Conservation (phyloP, 2,329 filamentous ascomycete genomes). For the Xylariaceae sp. region DNA sequence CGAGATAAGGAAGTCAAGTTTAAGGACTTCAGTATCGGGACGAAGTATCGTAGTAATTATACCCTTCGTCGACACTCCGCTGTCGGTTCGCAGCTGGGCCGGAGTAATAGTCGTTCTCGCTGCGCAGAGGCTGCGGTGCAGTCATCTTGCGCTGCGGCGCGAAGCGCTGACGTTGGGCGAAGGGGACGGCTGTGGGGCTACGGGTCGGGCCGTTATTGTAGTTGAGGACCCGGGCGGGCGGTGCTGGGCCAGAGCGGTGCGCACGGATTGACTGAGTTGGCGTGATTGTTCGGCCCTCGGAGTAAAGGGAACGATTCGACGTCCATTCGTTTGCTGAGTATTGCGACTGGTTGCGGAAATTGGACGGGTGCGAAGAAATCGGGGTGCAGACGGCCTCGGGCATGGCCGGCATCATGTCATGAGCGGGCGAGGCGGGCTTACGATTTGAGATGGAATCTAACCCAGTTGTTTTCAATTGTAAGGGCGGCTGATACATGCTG, state of each 20-base stretch:
- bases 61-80: conserved; percentile 27
- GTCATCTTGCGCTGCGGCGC: conserved; percentile 44
- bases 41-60: conserved; percentile 25
- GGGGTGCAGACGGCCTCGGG: conserved; percentile 33
- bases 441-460: conserved; percentile 33
- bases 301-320: conserved; percentile 16
- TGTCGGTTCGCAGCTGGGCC: conserved; percentile 25
- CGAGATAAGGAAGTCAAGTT: background rate
- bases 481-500: conserved; percentile 29
- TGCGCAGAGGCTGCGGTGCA: conserved; percentile 35
- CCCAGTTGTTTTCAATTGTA: conserved; percentile 34
- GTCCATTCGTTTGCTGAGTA: conserved; percentile 8
- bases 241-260: conserved; percentile 31
- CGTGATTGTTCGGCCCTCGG: conserved; percentile 32
- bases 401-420: conserved; percentile 30
- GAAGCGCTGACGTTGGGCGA: conserved; percentile 32
- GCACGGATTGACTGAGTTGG: conserved; percentile 30
- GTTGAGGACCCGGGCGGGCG: conserved; percentile 26
- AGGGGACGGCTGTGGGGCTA: conserved; percentile 38
- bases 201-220: conserved; percentile 29
- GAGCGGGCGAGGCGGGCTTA: conserved; percentile 24
- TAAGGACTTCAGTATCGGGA: conserved; percentile 24
- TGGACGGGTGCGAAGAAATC: conserved; percentile 29
- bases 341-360: conserved; percentile 17
- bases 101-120: conserved; percentile 29